A percentile compares a stretch with the other conserved stretches of the same genome.
phyloP scores from a whole-genome alignment of 1,284 basidiomycete genomes.

The Calocybe gambosa region DNA sequence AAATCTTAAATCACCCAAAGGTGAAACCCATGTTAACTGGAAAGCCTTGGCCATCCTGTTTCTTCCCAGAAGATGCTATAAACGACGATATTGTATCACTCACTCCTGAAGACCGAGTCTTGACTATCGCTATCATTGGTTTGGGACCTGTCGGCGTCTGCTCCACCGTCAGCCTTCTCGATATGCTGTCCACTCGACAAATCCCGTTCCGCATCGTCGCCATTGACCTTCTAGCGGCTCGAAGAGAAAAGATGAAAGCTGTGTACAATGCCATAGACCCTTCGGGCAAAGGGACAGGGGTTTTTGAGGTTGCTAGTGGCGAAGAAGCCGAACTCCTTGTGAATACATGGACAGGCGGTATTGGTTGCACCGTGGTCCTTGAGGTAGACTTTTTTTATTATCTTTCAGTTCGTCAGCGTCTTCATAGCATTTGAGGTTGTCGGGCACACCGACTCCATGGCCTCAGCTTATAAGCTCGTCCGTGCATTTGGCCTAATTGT shows the following conservation, averaged over 20 bases:
- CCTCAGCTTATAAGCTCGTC: conserved; percentile 71
- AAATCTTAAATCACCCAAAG: conserved; percentile 69
- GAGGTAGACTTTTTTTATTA: conserved; percentile 39
- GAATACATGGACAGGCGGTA: conserved; percentile 43
- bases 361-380: conserved; percentile 59
- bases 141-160: conserved; percentile 77
- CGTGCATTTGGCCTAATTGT: conserved; percentile 77
- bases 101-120: conserved; percentile 37
- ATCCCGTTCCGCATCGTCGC: conserved; percentile 52
- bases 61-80: conserved; percentile 20
- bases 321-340: conserved; percentile 47
- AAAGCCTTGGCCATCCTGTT: conserved; percentile 49
- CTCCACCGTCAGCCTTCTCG: conserved; percentile 56
- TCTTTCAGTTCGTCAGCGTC: not conserved
- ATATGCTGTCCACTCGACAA: conserved; percentile 43
- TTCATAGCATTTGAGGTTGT: conserved; percentile 54
- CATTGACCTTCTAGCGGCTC: conserved; percentile 51
- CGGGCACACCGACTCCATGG: conserved; percentile 66
- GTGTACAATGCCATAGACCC: conserved; percentile 47
- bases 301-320: conserved; percentile 45
- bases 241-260: conserved; percentile 51
- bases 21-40: conserved; percentile 50
- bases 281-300: conserved; percentile 38
- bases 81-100: conserved; percentile 23
- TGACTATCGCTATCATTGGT: conserved; percentile 64